These are phyloP conservation scores for Oryza rufipogon DNA, from an alignment of 176 grass and related monocot species.

Conservation along the genomic window DNA sequence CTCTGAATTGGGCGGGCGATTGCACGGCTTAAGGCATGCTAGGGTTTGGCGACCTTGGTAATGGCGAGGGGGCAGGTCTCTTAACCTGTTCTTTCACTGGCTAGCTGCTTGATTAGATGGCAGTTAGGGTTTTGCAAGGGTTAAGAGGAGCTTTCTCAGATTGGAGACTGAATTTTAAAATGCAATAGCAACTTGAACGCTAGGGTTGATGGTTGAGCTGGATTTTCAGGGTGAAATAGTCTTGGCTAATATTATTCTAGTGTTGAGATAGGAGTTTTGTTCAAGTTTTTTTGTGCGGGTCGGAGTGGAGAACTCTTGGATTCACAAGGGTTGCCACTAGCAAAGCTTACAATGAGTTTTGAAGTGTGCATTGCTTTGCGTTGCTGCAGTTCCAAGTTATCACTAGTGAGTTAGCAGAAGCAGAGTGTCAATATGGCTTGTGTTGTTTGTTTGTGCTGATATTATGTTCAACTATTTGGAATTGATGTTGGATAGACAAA, in stretches of 20 bases:
- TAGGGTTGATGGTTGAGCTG: neutral
- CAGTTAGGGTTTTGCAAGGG: constrained; percentile 33
- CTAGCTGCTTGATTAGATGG: constrained; percentile 8
- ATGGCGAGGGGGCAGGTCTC: neutral
- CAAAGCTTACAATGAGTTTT: constrained; percentile 24
- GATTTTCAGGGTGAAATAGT: neutral
- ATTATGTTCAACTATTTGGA: constrained; percentile 9
- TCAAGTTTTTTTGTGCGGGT: neutral
- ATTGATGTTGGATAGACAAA: constrained; percentile 5
- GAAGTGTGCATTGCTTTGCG: neutral
- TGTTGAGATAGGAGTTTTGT: constrained; percentile 11
- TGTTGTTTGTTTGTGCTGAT: constrained; percentile 16
- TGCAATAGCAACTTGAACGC: neutral
- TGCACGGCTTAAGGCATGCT: neutral
- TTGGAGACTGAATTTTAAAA: neutral
- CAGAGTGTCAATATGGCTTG: constrained; percentile 4
- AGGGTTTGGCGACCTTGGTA: constrained; percentile 34
- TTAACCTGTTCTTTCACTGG: neutral
- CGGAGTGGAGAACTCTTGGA: neutral
- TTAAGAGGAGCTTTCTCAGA: neutral
- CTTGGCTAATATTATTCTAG: neutral
- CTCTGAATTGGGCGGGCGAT: constrained; percentile 2
- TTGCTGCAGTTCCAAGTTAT: neutral
- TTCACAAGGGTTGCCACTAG: neutral
- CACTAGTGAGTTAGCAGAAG: neutral